A percentile compares a stretch with the other conserved stretches of the same genome.
Evolutionary conservation across 768 basidiomycete genomes (phyloP).

Genomic region (Macrolepiota albuminosa): DNA sequence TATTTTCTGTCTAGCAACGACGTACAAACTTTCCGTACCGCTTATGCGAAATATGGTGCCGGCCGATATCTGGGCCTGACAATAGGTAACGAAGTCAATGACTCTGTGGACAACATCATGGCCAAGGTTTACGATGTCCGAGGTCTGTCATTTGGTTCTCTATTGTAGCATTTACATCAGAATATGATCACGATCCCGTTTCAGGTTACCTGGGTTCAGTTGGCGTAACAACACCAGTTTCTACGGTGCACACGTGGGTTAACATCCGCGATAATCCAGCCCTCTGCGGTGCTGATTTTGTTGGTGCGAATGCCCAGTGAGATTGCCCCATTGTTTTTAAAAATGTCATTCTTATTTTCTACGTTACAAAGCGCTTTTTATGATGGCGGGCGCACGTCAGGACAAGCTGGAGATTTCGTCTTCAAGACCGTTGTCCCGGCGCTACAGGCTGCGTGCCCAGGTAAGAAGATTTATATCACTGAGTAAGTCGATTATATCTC

Average conservation of each 20-base stretch:
- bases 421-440: conserved; percentile 34
- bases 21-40: conserved; percentile 28
- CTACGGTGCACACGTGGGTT: conserved; percentile 36
- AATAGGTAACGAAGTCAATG: conserved; percentile 34
- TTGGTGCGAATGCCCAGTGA: conserved; percentile 37
- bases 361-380: conserved; percentile 27
- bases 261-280: conserved; percentile 25
- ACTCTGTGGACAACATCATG: conserved; percentile 28
- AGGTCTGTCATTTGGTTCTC: conserved; percentile 17
- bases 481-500: conserved; percentile 21
- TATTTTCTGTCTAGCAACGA: conserved; percentile 23
- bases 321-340: neutral
- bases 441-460: conserved; percentile 30
- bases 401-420: conserved; percentile 32
- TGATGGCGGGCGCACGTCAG: conserved; percentile 26
- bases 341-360: neutral
- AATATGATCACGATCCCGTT: neutral
- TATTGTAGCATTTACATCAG: neutral
- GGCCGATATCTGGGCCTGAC: conserved; percentile 29
- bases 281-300: conserved; percentile 32
- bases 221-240: conserved; percentile 29
- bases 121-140: conserved; percentile 30
- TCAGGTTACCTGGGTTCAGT: conserved; percentile 28
- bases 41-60: conserved; percentile 27
- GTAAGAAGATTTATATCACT: conserved; percentile 30